Base-by-base conservation (phyloP, 2,329 filamentous ascomycete species). In the Anisogramma anomala region DNA sequence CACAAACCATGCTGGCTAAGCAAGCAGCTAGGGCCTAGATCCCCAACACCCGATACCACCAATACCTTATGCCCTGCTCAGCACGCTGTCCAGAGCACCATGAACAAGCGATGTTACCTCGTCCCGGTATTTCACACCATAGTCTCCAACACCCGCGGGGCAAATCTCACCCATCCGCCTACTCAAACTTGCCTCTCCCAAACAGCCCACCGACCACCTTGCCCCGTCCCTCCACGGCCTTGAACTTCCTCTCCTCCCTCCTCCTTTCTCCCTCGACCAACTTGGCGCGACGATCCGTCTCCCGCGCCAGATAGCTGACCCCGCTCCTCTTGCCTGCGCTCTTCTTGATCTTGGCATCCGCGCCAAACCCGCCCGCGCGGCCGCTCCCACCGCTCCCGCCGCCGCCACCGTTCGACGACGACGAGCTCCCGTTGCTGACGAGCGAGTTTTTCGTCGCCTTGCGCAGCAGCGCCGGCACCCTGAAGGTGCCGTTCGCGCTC, bases 361-460 rank as follows among this genome's bases (percentile, higher is more conserved):
- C 62, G 15, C 60, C 59, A 36, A 51, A 53, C 25, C 52, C 54
- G 36, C 48, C 43, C 6, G 36, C 41, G 2, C 26, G 25, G 14
- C 30, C 19, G 2, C 23, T 36, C 8, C 9, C 27, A 17, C 18
- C 33, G 7, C 36, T 36, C 8, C 32, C 19, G 3, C 42, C 48
- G 10, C 20, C 22, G 11, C 18, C 17, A n/a, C n/a, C n/a, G n/a
- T n/a, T n/a, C n/a, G n/a, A n/a, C n/a, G n/a, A n/a, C n/a, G n/a
- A n/a, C 19, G 34, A 33, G n/a, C 22, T 22, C 7, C 30, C 30
- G 14, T 15, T 43, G 35, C 35, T 43, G 14, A 68, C 55, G 13
- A 71, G 60, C 19, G 72, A 76, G 54, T 79, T 79, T 10, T 79
- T 81, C 0, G 84, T 89, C 4, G 83, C 82, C 22, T 82, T 73